Base-by-base conservation (phyloP, 306 rosid genomes). In the Cucurbita moschata region DNA sequence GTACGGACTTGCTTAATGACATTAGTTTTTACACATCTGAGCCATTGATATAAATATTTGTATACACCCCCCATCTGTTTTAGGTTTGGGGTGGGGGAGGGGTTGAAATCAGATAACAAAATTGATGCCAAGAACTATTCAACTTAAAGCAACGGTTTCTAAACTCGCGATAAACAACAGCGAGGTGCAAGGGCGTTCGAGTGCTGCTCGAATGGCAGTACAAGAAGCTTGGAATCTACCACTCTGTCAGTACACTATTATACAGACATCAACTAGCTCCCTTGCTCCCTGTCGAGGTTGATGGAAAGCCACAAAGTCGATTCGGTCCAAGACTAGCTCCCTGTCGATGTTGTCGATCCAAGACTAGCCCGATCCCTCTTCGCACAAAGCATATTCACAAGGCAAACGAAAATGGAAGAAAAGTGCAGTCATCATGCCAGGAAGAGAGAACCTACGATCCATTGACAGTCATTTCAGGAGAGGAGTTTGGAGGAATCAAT, bases 401-500 rank as follows among this genome's bases (percentile, higher is more conserved):
- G 84, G 72, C 62, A 67, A 80, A 66, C 43, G 44, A 71, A 75
- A 78, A 71, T 35, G 38, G 42, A 74, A 72, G 82, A 78, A 71
- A 71, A 75, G 72, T 61, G 73, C 73, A 46, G 47, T 68, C 43
- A 68, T 13, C 73, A 43, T 68, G 73, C 73, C 57, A 68, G 26
- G 73, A 68, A 35, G 71, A 77, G 74, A 58, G 16, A 76, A 80
- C 64, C 82, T 76, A 93, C 0, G 92, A 93, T 71, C 98, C 97
- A 78, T 93, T 93, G 75, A 90, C 97, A 74, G 91, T 85, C 98
- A 93, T 93, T 78, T 90, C 97, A 16, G 97, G 88, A 10, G 96
- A 90, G 23, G 98, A 86, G 66, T 85, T 86, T 4, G 96, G 87
- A 4, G 98, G 87, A 77, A 93, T 81, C 84, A 90, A 79, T 15